Conservation (phyloP, 2,329 filamentous ascomycete genomes). For the Pestalotiopsis sp. region DNA sequence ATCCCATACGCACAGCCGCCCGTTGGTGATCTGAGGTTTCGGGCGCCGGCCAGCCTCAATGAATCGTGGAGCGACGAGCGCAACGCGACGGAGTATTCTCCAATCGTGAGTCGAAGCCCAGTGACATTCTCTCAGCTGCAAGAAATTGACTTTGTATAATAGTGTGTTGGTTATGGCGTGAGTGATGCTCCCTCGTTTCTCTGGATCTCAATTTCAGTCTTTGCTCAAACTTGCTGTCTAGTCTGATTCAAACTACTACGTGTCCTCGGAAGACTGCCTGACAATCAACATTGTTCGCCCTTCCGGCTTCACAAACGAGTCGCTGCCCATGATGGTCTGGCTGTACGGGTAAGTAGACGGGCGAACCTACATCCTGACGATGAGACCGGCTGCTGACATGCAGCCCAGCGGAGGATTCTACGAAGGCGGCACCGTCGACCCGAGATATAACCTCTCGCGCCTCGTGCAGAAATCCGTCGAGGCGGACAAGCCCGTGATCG, state of each 20-base stretch:
- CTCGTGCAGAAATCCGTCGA: slow-evolving; percentile 56
- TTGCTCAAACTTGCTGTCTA: slow-evolving; percentile 22
- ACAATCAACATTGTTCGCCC: slow-evolving; percentile 44
- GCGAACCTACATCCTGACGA: background rate
- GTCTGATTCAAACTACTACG: background rate
- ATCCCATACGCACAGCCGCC: slow-evolving; percentile 42
- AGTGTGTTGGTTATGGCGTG: slow-evolving; percentile 15
- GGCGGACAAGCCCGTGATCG: slow-evolving; percentile 55
- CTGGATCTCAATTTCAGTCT: slow-evolving; percentile 41
- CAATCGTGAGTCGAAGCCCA: background rate
- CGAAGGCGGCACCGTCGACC: slow-evolving; percentile 50
- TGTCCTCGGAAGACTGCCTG: slow-evolving; percentile 50
- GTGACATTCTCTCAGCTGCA: too few species aligned
- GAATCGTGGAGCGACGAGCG: slow-evolving; percentile 38
- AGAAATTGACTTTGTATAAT: background rate
- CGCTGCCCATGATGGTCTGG: slow-evolving; percentile 51
- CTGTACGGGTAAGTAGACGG: slow-evolving; percentile 46
- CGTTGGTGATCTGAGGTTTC: slow-evolving; percentile 35
- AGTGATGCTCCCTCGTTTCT: slow-evolving; percentile 40
- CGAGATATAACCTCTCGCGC: slow-evolving; percentile 65
- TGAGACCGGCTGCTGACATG: background rate
- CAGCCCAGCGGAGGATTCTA: slow-evolving; percentile 45
- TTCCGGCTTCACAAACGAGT: slow-evolving; percentile 28
- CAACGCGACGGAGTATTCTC: slow-evolving; percentile 38
- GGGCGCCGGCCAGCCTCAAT: slow-evolving; percentile 37